Conservation (phyloP, 805 yeast species). For the Nakazawaea sp. region DNA sequence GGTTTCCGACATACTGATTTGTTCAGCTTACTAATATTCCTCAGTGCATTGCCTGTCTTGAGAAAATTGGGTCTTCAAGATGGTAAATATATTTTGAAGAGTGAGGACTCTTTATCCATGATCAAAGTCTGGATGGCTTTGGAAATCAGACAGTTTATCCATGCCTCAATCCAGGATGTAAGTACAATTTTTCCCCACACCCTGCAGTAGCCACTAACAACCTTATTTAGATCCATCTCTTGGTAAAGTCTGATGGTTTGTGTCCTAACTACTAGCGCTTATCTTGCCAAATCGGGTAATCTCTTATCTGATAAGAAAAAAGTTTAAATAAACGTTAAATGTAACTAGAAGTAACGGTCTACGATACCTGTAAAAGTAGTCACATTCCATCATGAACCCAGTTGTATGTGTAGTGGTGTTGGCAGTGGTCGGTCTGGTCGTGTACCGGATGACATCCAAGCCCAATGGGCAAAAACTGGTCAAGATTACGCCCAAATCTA, state of each 20-base stretch:
- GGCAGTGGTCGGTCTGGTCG: no score
- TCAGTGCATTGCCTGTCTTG: slow-evolving; percentile 74
- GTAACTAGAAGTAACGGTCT: no score
- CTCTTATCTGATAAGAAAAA: no score
- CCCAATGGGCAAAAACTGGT: no score
- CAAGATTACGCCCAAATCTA: no score
- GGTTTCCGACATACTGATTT: slow-evolving; percentile 22
- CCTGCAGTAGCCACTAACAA: background rate
- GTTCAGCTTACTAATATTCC: slow-evolving; percentile 5
- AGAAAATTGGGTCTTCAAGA: slow-evolving; percentile 75
- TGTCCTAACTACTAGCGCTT: slow-evolving; percentile 49
- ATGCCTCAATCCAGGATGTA: slow-evolving; percentile 75
- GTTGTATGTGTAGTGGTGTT: no score
- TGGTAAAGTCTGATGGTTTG: slow-evolving; percentile 58
- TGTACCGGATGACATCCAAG: no score
- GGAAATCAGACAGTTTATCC: slow-evolving; percentile 82
- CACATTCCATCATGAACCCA: no score
- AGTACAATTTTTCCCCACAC: slow-evolving; percentile 21
- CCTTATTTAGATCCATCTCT: slow-evolving; percentile 31
- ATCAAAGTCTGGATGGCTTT: slow-evolving; percentile 85
- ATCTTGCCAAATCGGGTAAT: no score
- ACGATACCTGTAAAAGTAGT: no score
- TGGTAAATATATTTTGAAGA: slow-evolving; percentile 47
- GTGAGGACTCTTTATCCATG: slow-evolving; percentile 68
- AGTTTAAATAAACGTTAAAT: no score